Evolutionary conservation across 73 alveolate genomes (phyloP), one percentile per base, ranked within the genome.

Genomic region (Uronychia binucleata): DNA sequence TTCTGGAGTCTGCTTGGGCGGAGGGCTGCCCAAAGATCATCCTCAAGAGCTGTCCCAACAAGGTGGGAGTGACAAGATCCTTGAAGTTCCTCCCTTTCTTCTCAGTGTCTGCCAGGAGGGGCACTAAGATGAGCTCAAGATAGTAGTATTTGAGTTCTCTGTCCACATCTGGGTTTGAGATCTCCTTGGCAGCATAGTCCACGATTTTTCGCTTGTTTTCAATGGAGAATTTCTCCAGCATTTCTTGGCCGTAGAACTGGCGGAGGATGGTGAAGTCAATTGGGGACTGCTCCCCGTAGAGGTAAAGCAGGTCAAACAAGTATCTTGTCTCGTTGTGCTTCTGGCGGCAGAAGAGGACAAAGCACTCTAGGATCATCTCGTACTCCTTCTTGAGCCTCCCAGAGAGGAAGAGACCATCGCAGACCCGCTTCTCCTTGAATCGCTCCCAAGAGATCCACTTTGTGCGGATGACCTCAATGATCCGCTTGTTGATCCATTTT

Each of bases 231-330:
- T 1, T 28, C 59, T 25, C 30, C 1, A 28, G 57, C 32, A 75
- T 75, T 1, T 75, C 81, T 5, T 30, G 1, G 28, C 19, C 8
- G 28, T 26, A 26, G 58, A 75, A 75, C 5, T 75, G 59, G 19
- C 81, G 25, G 5, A 75, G 46, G 28, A 28, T 32, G 1, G 59
- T 28, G 27, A 26, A 75, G 58, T 75, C 81, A 75, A 75, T 32
- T 25, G 81, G 81, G 30, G 57, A 26, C 30, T 75, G 30, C 27
- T 75, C 81, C 8, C 32, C 58, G 58, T 75, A 75, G 58, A 75
- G 81, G 30, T 25, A 8, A 27, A 75, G 28, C 1, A 75, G 81
- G 1, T 75, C 32, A 5, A 28, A 28, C 19, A 75, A 58, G 27
- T 26, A 26, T 30, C 32, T 13, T 28, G 32, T 32, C 19, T 75